Percentiles rank a stretch among this genome's conserved stretches.
Conservation (phyloP, 345 rosid genomes). For the Litchi chinensis region DNA sequence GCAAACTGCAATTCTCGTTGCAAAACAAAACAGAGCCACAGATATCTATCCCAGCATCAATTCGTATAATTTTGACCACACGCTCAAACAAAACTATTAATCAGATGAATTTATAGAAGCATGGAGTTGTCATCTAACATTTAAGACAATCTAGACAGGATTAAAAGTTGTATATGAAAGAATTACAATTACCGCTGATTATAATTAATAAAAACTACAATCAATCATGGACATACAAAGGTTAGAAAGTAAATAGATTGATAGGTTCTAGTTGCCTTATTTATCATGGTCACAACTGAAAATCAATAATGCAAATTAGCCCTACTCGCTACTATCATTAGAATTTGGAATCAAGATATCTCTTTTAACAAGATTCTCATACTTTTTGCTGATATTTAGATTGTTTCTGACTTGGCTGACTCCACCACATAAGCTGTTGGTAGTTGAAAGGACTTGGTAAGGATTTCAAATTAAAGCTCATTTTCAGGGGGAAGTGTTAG, state of each 20-base stretch:
- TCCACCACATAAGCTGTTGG: neutral
- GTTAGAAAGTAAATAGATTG: neutral
- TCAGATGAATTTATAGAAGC: neutral
- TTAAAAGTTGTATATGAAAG: neutral
- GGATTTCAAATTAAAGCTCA: neutral
- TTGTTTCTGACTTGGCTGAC: neutral
- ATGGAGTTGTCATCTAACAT: neutral
- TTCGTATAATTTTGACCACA: neutral
- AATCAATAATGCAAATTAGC: neutral
- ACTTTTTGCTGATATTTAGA: conserved; percentile 1
- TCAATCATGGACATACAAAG: neutral
- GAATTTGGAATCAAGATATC: neutral
- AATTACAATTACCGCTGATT: neutral
- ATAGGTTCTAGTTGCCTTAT: neutral
- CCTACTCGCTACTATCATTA: neutral
- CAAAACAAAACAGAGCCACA: neutral
- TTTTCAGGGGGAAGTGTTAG: neutral
- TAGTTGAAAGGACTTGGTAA: neutral
- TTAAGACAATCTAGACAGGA: neutral
- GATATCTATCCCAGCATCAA: neutral
- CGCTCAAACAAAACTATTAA: neutral
- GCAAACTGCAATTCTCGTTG: neutral
- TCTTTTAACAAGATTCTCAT: neutral
- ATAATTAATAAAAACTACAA: neutral
- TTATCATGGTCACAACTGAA: neutral